phyloP scores from a whole-genome alignment of 805 yeast genomes.

The Wickerhamiella qilinensis region DNA sequence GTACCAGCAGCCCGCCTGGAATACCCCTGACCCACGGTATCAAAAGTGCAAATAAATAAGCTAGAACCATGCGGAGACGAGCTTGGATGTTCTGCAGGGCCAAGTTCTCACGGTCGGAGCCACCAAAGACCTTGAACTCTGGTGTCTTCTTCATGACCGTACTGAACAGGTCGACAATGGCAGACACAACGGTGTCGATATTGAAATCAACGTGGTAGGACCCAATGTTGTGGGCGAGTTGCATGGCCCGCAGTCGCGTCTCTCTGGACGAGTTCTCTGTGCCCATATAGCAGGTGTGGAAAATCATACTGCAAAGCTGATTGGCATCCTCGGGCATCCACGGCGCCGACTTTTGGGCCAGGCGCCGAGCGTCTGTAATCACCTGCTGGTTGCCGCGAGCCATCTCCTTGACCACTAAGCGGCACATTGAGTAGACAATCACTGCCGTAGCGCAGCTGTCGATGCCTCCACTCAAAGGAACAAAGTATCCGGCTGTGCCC shows the following conservation, averaged over 20 bases:
- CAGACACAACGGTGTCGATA: conserved; percentile 69
- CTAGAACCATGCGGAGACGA: conserved; percentile 82
- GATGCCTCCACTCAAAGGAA: conserved; percentile 93
- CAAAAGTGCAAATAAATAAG: conserved; percentile 84
- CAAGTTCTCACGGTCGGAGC: conserved; percentile 75
- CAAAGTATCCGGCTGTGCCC: conserved; percentile 75
- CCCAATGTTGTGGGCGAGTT: conserved; percentile 59
- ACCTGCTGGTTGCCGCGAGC: conserved; percentile 59
- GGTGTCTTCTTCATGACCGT: conserved; percentile 86
- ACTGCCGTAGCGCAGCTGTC: conserved; percentile 97
- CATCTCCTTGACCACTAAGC: conserved; percentile 60
- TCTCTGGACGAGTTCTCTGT: conserved; percentile 82
- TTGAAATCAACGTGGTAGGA: conserved; percentile 83
- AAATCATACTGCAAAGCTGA: conserved; percentile 59
- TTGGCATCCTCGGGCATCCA: conserved; percentile 63
- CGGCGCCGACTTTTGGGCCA: conserved; percentile 37
- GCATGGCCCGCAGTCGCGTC: conserved; percentile 69
- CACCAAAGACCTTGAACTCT: conserved; percentile 82
- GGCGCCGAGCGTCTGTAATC: conserved; percentile 50
- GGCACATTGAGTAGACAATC: conserved; percentile 88
- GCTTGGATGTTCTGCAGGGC: conserved; percentile 97
- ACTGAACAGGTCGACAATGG: conserved; percentile 64
- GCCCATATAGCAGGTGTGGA: conserved; percentile 92
- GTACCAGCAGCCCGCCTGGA: conserved; percentile 67
- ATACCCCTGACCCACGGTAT: conserved; percentile 86